These are phyloP conservation scores for Phytophthora meadii DNA, from an alignment of 352 stramenopile genomes.

Conservation along the genomic window DNA sequence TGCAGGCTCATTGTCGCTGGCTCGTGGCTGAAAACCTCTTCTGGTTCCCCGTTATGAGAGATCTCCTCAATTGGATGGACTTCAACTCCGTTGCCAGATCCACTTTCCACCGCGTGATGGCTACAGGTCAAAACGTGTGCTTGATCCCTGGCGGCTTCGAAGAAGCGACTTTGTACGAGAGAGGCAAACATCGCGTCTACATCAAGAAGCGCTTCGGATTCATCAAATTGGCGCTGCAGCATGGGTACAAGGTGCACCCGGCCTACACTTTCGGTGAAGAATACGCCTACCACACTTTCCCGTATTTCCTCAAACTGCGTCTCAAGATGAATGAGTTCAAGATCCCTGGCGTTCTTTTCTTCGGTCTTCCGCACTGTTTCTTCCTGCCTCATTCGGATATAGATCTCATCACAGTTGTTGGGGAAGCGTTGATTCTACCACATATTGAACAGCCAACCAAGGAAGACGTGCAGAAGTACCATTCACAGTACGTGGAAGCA, in stretches of 20 bases:
- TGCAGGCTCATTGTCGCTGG: conserved; percentile 55
- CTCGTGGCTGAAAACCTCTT: conserved; percentile 74
- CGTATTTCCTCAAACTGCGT: conserved; percentile 74
- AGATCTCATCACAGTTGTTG: conserved; percentile 90
- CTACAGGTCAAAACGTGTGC: conserved; percentile 59
- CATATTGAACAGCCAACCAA: conserved; percentile 87
- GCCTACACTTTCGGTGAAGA: conserved; percentile 93
- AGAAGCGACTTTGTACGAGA: conserved; percentile 91
- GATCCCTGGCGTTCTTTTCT: conserved; percentile 83
- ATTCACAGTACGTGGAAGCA: conserved; percentile 85
- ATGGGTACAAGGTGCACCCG: conserved; percentile 89
- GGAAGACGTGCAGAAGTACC: conserved; percentile 91
- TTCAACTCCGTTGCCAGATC: conserved; percentile 54
- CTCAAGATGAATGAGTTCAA: conserved; percentile 88
- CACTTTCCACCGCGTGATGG: conserved; percentile 59
- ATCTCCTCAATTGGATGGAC: conserved; percentile 68
- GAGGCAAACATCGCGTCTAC: conserved; percentile 88
- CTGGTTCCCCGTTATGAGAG: conserved; percentile 61
- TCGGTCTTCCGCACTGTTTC: conserved; percentile 76
- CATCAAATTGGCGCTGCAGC: conserved; percentile 91
- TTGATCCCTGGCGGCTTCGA: conserved; percentile 94
- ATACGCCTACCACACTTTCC: conserved; percentile 84
- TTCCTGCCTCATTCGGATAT: conserved; percentile 82
- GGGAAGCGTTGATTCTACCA: conserved; percentile 84
- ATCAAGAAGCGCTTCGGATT: conserved; percentile 92